Conservation (phyloP, 495 filamentous ascomycete genomes). For the Cudoniella acicularis region DNA sequence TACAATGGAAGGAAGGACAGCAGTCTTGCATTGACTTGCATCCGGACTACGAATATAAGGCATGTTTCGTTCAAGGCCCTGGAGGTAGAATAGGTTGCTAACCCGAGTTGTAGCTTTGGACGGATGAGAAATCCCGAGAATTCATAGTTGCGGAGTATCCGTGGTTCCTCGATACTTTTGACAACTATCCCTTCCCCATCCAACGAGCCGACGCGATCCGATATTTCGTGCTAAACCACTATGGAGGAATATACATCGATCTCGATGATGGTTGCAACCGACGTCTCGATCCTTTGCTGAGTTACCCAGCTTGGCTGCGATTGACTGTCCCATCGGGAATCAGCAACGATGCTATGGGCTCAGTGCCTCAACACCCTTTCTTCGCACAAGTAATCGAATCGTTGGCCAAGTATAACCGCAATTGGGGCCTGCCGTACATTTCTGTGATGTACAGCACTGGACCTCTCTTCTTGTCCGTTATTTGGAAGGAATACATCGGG, state of each 20-base stretch:
- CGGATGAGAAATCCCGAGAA: slow-evolving; percentile 66
- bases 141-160: slow-evolving; percentile 73
- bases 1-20: slow-evolving; percentile 68
- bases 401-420: slow-evolving; percentile 66
- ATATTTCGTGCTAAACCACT: slow-evolving; percentile 82
- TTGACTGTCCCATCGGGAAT: slow-evolving; percentile 79
- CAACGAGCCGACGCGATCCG: slow-evolving; percentile 85
- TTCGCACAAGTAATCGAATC: slow-evolving; percentile 70
- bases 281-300: slow-evolving; percentile 73
- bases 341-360: slow-evolving; percentile 85
- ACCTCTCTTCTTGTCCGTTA: slow-evolving; percentile 76
- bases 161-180: slow-evolving; percentile 84
- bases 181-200: slow-evolving; percentile 75
- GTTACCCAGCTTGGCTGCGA: slow-evolving; percentile 79
- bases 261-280: slow-evolving; percentile 87
- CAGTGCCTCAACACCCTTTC: slow-evolving; percentile 77
- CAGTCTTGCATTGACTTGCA: slow-evolving; percentile 74
- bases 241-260: slow-evolving; percentile 86
- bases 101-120: slow-evolving; percentile 68
- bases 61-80: slow-evolving; percentile 25
- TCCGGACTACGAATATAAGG: slow-evolving; percentile 77
- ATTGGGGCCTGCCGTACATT: slow-evolving; percentile 80
- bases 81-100: background rate
- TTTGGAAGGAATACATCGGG: slow-evolving; percentile 72
- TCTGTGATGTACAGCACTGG: slow-evolving; percentile 88